Conservation (phyloP, 805 yeast genomes). For the Saccharomyces cerevisiae region DNA sequence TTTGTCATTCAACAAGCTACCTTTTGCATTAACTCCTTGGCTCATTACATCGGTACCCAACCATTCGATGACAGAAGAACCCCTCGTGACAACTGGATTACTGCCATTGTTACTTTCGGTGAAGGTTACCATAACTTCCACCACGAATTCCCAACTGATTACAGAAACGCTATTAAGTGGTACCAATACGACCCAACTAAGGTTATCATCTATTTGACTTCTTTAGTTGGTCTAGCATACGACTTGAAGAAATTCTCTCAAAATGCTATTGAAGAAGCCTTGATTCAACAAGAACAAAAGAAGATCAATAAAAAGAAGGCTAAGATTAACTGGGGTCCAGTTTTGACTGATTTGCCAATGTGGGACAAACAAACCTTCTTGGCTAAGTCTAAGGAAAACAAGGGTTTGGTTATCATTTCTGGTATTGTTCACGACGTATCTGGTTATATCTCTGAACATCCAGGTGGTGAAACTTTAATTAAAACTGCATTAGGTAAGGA, state of each 20-base stretch:
- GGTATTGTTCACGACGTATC: conserved; percentile 77
- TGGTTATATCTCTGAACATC: conserved; percentile 63
- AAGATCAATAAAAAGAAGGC: conserved; percentile 56
- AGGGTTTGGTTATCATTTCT: conserved; percentile 59
- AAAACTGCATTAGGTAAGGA: conserved; percentile 71
- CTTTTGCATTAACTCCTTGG: conserved; percentile 77
- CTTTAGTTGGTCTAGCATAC: conserved; percentile 61
- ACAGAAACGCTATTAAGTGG: conserved; percentile 82
- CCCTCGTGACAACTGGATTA: conserved; percentile 73
- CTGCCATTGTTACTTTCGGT: conserved; percentile 79
- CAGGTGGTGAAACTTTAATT: conserved; percentile 73
- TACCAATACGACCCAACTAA: conserved; percentile 84
- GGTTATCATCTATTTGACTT: conserved; percentile 46
- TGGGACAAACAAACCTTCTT: conserved; percentile 62
- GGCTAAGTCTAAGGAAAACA: conserved; percentile 40
- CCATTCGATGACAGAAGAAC: conserved; percentile 84
- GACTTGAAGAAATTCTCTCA: conserved; percentile 70
- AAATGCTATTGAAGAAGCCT: conserved; percentile 75
- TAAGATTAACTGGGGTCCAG: conserved; percentile 68
- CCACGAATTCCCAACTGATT: conserved; percentile 84
- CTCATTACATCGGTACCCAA: conserved; percentile 80
- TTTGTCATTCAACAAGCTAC: conserved; percentile 75
- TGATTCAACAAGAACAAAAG: conserved; percentile 77
- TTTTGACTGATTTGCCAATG: conserved; percentile 56
- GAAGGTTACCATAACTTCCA: conserved; percentile 89